A percentile compares a stretch with the other conserved stretches of the same genome.
phyloP scores from a whole-genome alignment of 352 stramenopile species.

The Thalassiosira mediterranea region DNA sequence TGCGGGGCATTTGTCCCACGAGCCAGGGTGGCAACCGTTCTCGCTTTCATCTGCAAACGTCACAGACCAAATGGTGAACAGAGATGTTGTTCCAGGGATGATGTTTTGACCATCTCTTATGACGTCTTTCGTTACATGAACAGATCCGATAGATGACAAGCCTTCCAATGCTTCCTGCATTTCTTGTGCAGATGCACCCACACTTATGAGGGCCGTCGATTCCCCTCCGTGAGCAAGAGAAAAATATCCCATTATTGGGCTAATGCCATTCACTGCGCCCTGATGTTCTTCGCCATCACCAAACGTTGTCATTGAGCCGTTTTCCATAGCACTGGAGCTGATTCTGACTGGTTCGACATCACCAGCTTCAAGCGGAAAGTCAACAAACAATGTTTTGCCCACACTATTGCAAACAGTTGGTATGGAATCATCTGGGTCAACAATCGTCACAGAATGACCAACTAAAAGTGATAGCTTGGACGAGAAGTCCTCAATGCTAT shows the following conservation, averaged over 20 bases:
- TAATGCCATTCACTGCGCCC: slow-evolving; percentile 70
- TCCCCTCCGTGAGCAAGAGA: slow-evolving; percentile 86
- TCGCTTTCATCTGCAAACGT: slow-evolving; percentile 67
- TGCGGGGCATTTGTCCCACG: slow-evolving; percentile 61
- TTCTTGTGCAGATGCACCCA: slow-evolving; percentile 86
- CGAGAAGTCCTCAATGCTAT: slow-evolving; percentile 75
- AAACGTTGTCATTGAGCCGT: slow-evolving; percentile 51
- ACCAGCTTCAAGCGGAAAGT: slow-evolving; percentile 82
- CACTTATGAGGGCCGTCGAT: slow-evolving; percentile 85
- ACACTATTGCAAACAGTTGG: slow-evolving; percentile 46
- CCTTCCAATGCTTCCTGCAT: slow-evolving; percentile 90
- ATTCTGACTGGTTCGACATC: slow-evolving; percentile 75
- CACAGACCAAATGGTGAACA: slow-evolving; percentile 68
- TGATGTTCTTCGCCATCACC: slow-evolving; percentile 43
- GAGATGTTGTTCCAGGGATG: slow-evolving; percentile 31
- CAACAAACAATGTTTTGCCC: slow-evolving; percentile 84
- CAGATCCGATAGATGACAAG: slow-evolving; percentile 86
- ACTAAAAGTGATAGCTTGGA: slow-evolving; percentile 53
- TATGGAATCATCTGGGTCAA: slow-evolving; percentile 45
- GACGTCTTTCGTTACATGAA: slow-evolving; percentile 88
- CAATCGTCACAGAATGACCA: slow-evolving; percentile 51
- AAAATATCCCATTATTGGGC: slow-evolving; percentile 84
- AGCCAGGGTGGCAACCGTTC: slow-evolving; percentile 49
- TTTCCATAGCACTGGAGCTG: slow-evolving; percentile 42
- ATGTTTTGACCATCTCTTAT: slow-evolving; percentile 57